A percentile compares a stretch with the other conserved stretches of the same genome.
These are phyloP conservation scores for Corymbia calophylla DNA, from an alignment of 441 rosid genomes.

Conservation along the genomic window DNA sequence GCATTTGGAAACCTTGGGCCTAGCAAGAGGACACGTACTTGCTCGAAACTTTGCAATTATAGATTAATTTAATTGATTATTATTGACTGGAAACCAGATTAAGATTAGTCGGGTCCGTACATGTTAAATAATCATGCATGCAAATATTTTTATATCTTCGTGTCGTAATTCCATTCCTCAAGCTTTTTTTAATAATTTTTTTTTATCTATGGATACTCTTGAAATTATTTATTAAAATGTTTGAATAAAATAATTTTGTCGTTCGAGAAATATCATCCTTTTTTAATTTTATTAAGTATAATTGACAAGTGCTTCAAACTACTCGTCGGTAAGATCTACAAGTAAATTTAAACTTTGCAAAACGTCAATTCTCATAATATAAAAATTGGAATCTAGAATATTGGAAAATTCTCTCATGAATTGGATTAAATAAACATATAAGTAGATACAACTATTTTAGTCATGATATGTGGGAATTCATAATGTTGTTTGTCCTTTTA, in stretches of 20 bases:
- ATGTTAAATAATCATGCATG: constrained; percentile 1
- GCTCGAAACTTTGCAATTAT: background rate
- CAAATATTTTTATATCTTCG: background rate
- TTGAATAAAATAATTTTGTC: background rate
- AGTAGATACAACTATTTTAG: background rate
- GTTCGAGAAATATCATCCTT: background rate
- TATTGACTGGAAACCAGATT: background rate
- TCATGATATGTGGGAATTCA: background rate
- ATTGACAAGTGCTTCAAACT: accelerated
- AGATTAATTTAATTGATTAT: background rate
- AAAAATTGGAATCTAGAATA: background rate
- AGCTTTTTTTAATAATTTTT: background rate
- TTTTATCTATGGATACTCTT: constrained; percentile 3
- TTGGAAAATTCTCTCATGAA: background rate
- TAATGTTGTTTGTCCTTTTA: background rate
- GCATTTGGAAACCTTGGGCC: background rate
- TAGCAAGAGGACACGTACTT: constrained; percentile 6
- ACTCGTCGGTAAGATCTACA: background rate
- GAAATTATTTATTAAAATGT: background rate
- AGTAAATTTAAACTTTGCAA: background rate
- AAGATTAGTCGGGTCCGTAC: background rate
- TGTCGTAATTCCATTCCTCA: background rate
- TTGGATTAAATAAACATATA: background rate
- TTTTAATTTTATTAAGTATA: background rate
- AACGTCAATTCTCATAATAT: background rate